Base-by-base conservation (phyloP, 139 green algal species). In the Chlorella sp. region DNA sequence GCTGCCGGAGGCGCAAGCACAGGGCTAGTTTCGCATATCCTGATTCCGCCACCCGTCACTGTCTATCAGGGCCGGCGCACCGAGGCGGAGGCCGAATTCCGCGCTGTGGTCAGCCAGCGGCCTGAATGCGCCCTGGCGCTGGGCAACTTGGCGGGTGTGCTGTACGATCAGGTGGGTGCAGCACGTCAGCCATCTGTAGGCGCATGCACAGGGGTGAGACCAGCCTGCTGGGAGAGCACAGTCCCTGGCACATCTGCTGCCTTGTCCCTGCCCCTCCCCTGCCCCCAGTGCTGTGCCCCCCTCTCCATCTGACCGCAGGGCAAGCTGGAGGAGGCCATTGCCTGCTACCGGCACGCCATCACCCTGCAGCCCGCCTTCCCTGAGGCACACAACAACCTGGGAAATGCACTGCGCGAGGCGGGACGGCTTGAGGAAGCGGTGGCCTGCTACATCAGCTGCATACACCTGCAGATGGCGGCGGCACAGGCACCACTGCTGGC, bases 311-410 rank as follows among this genome's bases (percentile, higher is more conserved):
- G 1, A 47, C 41, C 74, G 83, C 81, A 90, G 91, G 90, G 93
- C 67, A 93, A 95, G 84, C 85, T 96, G 62, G 79, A 95, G 38
- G 76, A 82, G 72, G 91, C 94, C 2, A 93, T 98, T 4, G 65
- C 76, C 17, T 87, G 88, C 11, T 98, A 97, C 86, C 86, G 87
- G 25, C 73, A 92, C 65, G 95, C 94, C 28, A 87, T 97, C 2
- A 38, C 62, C n/a, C 74, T 90, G 20, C 90, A 97, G 81, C 92
- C 93, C 21, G 90, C 90, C 71, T 96, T 96, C 85, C 88, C 94
- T 0, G 94, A 98, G 81, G 93, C 92, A 0, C 94, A 94, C 87
- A 98, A 98, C 88, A 97, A 97, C 86, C 86, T 98, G 69, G 95
- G 95, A 36, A 97, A 97, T 79, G 92, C 93, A 16, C 90, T 97